Base-by-base conservation (phyloP, 2,329 filamentous ascomycete genomes). In the Ascochyta rabiei region DNA sequence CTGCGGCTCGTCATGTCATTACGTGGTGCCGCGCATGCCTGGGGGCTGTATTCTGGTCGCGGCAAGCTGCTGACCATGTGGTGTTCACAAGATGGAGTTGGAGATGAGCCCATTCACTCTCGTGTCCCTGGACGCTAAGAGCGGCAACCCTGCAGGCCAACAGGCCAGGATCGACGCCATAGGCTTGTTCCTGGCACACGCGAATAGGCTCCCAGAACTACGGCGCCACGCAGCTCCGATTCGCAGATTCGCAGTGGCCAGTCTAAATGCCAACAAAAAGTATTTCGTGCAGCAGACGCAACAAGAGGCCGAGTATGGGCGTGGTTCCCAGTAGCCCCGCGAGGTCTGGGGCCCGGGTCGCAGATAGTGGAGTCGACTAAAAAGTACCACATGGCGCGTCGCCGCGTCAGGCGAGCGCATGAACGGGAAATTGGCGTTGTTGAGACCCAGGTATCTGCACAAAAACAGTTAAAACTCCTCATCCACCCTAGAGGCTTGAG, bases 371-470 rank as follows among this genome's bases (percentile, higher is more conserved):
- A 41, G 41, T 56, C 38, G 28, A 38, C 45, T 24, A 44, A 55
- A 55, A 62, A 59, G 48, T 42, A 43, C 37, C 34, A 46, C 51
- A 48, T 50, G 30, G 39, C 33, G 39, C 42, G 28, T 30, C 48
- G 30, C 31, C 33, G 39, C 42, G 28, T 30, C 48, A 48, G 13
- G 45, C 37, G 35, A 45, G 39, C 53, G 49, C 52, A 48, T 59
- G 59, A 59, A 59, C 54, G 60, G 59, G 56, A 62, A 63, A 51
- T 64, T 57, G 62, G 46, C 56, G 55, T 57, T 67, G 69, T 70
- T 71, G 65, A 68, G 65, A 55, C 50, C 53, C 59, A 57, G 59
- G 56, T 45, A 46, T 42, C 48, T 56, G 61, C 62, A 64, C 61
- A 58, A 64, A 69, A 51, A 54, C 61, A 63, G 67, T 61, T 63